Conservation (phyloP, 441 rosid genomes). For the Jatropha podagrica region DNA sequence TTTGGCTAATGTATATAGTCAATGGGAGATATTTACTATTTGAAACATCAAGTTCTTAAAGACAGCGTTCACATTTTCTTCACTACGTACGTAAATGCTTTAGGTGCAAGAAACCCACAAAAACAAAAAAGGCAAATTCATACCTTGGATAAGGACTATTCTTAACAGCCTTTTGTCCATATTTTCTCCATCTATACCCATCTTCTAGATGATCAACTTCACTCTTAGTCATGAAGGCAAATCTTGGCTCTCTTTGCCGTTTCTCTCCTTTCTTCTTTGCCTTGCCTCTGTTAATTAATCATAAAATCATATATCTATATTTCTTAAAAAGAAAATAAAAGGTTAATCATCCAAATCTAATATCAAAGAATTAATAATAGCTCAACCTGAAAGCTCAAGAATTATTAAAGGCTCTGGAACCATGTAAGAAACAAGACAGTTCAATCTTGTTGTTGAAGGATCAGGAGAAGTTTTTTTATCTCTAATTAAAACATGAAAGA, state of each 20-base stretch:
- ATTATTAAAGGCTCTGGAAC: neutral
- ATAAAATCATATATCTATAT: neutral
- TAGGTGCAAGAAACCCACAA: conserved; percentile 15
- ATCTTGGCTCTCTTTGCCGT: conserved; percentile 61
- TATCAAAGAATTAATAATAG: neutral
- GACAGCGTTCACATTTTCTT: conserved; percentile 1
- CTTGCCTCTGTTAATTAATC: conserved; percentile 35
- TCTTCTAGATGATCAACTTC: conserved; percentile 96
- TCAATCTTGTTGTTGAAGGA: neutral
- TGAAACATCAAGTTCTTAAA: neutral
- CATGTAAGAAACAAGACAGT: too few relatives aligned
- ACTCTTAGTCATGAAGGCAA: conserved; percentile 91
- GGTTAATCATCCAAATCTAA: neutral
- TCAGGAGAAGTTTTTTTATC: too few relatives aligned
- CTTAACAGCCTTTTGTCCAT: conserved; percentile 96
- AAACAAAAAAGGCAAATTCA: neutral
- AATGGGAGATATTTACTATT: neutral
- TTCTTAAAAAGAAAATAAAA: neutral
- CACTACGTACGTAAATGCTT: conserved; percentile 4
- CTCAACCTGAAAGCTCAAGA: neutral
- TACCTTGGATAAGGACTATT: conserved; percentile 98
- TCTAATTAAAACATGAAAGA: neutral
- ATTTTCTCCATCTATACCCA: conserved; percentile 96
- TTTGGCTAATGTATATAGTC: neutral
- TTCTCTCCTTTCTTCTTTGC: conserved; percentile 70